Evolutionary conservation across 2,329 filamentous ascomycete species (phyloP).

Genomic region (Arthrobotrys pseudoclavata): DNA sequence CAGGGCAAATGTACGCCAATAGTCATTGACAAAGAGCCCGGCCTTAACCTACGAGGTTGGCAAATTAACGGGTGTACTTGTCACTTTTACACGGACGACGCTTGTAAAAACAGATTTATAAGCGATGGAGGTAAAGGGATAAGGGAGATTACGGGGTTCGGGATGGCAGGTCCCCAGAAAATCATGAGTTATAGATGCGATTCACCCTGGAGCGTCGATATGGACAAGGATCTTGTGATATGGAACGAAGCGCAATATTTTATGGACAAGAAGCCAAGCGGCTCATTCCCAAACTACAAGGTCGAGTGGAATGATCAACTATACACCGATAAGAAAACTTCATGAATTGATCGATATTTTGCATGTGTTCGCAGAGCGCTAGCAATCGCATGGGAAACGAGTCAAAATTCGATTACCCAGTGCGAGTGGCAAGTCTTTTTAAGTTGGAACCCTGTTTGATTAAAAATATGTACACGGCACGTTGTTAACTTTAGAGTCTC

Average conservation of each 20-base stretch:
- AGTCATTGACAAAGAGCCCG: background rate
- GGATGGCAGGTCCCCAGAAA: background rate
- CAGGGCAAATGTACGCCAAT: background rate
- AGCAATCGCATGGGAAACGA: no score
- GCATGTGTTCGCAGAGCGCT: no score
- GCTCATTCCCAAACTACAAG: background rate
- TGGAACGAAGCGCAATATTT: no score
- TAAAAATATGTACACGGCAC: no score
- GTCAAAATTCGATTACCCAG: no score
- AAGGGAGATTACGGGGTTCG: no score
- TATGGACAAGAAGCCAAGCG: no score
- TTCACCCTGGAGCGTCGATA: background rate
- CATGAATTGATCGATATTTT: no score
- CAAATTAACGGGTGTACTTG: background rate
- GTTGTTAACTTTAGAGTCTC: no score
- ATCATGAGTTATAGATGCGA: background rate
- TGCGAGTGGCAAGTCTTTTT: no score
- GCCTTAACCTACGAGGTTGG: background rate
- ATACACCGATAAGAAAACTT: no score
- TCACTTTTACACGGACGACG: background rate
- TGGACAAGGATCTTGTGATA: background rate
- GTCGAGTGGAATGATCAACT: background rate
- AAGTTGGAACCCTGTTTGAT: no score
- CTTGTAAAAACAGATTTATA: background rate
- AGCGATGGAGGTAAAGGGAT: background rate